These are phyloP conservation scores for Paramecium octaurelia DNA, from an alignment of 73 alveolate species.

Conservation along the genomic window DNA sequence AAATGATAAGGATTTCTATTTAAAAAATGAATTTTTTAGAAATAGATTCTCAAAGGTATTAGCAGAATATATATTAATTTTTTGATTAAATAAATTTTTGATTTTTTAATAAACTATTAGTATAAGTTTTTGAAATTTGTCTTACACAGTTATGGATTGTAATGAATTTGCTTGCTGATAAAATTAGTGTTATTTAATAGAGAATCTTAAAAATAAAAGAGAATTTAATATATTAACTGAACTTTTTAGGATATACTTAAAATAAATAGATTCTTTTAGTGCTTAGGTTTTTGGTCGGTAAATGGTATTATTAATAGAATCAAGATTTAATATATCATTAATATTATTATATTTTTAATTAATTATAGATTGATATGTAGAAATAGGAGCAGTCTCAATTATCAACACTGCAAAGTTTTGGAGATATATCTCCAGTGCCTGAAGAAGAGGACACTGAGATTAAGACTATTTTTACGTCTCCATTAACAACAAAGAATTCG, in stretches of 20 bases:
- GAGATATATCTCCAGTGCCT: neutral
- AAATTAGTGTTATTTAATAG: neutral
- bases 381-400: neutral
- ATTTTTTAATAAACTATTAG: neutral
- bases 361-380: neutral
- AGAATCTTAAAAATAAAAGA: neutral
- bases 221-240: neutral
- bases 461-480: neutral
- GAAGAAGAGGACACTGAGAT: neutral
- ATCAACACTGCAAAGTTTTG: neutral
- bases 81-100: no score
- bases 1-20: no score
- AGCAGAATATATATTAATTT: neutral
- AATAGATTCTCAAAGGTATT: neutral
- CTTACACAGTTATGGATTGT: neutral
- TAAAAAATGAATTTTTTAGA: neutral
- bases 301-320: neutral
- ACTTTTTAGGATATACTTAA: neutral
- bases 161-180: neutral
- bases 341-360: neutral
- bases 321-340: neutral
- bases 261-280: neutral
- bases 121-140: neutral
- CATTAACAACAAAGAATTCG: neutral
- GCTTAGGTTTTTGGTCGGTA: neutral